Base-by-base conservation (phyloP, 441 rosid genomes). In the Aquilaria agallochum region DNA sequence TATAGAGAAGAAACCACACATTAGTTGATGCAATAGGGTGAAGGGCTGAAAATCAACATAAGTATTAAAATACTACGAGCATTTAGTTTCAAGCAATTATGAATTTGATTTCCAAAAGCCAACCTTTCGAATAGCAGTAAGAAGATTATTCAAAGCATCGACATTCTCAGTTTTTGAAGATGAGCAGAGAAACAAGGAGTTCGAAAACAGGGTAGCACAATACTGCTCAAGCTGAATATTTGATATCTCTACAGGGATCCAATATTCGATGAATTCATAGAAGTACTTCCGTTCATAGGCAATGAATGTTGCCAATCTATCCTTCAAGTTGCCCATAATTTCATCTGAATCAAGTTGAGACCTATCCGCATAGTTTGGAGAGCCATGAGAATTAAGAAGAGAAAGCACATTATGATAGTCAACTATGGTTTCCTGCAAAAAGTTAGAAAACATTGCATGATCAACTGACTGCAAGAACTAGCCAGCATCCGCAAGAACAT, bases 161-260 rank as follows among this genome's bases (percentile, higher is more conserved):
- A 14, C 66, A 20, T 55, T 55, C 50, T 70, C 79, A 61, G 20
- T 69, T 63, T 56, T 78, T 49, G 50, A 68, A 52, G 55, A 46
- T 50, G 78, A 75, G 49, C 60, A 49, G 60, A 81, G 78, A 9
- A 65, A 33, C 50, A 44, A 32, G 20, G 62, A 60, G 63, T 73
- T 75, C 33, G 78, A 75, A 67, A 78, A 74, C 64, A 81, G 66
- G 27, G 68, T 63, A 30, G 67, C 63, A 59, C 85, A 78, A 60
- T 81, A 81, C 66, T 75, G 76, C 63, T 81, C 80, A 33, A 80
- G 82, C 70, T 80, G 85, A 59, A 80, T 69, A 52, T 78, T 71
- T 10, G 86, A 78, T 47, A 81, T 69, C 59, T 56, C 65, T 11
- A 72, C 72, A 53, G 83, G 86, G 42, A 78, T 79, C 86, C 83